Conservation (phyloP, 257 asterid species). For the Catharanthus roseus region DNA sequence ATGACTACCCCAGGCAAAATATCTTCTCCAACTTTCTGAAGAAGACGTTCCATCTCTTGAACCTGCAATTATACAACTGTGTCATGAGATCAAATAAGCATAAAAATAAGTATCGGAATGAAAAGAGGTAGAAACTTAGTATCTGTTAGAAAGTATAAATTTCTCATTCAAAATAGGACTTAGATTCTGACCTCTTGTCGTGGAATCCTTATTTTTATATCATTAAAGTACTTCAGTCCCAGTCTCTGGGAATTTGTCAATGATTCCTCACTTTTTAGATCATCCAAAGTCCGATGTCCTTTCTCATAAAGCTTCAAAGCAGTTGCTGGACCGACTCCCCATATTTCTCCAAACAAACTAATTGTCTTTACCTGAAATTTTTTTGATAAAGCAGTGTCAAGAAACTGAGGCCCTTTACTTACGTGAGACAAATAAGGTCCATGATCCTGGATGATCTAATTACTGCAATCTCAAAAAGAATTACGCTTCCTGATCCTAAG, state of each 20-base stretch:
- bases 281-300: slow-evolving; percentile 80
- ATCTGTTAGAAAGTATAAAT: not conserved
- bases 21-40: slow-evolving; percentile 72
- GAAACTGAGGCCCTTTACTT: not conserved
- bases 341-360: slow-evolving; percentile 91
- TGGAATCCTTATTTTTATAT: slow-evolving; percentile 81
- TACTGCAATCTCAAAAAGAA: not conserved
- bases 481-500: not conserved
- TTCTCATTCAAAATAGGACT: slow-evolving; percentile 2
- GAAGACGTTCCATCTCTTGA: slow-evolving; percentile 70
- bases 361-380: slow-evolving; percentile 61
- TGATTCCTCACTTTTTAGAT: slow-evolving; percentile 64
- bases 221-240: slow-evolving; percentile 79
- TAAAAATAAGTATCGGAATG: too few relatives aligned
- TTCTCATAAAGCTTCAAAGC: slow-evolving; percentile 85
- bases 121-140: too few relatives aligned
- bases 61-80: slow-evolving; percentile 40
- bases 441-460: not conserved
- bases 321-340: slow-evolving; percentile 95
- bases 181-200: slow-evolving; percentile 64
- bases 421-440: not conserved
- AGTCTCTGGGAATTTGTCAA: slow-evolving; percentile 68
- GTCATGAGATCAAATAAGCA: slow-evolving; percentile 2
- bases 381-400: slow-evolving; percentile 8
- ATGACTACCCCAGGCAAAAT: slow-evolving; percentile 68